phyloP scores from a whole-genome alignment of 2,329 filamentous ascomycete genomes.

The Fusarium falciforme region DNA sequence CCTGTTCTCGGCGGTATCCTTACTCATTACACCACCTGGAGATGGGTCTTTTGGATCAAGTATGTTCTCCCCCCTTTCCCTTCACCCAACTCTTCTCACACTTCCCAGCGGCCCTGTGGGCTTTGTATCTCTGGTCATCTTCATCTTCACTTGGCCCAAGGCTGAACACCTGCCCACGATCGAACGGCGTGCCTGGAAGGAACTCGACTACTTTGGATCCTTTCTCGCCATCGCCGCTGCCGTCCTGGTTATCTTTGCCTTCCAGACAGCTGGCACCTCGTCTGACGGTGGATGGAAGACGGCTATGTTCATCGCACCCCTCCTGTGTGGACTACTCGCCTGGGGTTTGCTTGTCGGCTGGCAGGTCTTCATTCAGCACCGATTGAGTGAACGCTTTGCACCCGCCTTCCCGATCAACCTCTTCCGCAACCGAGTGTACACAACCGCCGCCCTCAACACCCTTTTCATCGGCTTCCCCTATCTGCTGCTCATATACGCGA shows the following conservation, averaged over 20 bases:
- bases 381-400: constrained; percentile 44
- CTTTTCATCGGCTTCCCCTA: constrained; percentile 64
- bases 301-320: constrained; percentile 48
- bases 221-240: constrained; percentile 65
- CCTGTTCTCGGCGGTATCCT: constrained; percentile 64
- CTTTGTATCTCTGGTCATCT: constrained; percentile 57
- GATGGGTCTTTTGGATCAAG: constrained; percentile 72
- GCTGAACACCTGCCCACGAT: constrained; percentile 52
- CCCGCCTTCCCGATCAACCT: constrained; percentile 62
- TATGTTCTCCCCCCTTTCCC: constrained; percentile 34
- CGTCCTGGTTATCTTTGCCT: constrained; percentile 67
- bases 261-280: constrained; percentile 61
- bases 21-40: constrained; percentile 62
- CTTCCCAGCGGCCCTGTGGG: constrained; percentile 62
- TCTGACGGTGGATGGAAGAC: constrained; percentile 56
- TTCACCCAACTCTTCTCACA: constrained; percentile 2
- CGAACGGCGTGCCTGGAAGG: constrained; percentile 57
- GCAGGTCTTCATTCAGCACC: constrained; percentile 42
- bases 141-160: constrained; percentile 63
- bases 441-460: constrained; percentile 56
- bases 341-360: constrained; percentile 46
- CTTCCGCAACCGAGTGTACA: constrained; percentile 60
- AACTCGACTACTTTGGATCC: constrained; percentile 66
- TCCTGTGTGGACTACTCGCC: constrained; percentile 44
- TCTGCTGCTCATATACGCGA: constrained; percentile 60